Conservation (phyloP, 768 basidiomycete genomes). For the Phanerochaete sordida region DNA sequence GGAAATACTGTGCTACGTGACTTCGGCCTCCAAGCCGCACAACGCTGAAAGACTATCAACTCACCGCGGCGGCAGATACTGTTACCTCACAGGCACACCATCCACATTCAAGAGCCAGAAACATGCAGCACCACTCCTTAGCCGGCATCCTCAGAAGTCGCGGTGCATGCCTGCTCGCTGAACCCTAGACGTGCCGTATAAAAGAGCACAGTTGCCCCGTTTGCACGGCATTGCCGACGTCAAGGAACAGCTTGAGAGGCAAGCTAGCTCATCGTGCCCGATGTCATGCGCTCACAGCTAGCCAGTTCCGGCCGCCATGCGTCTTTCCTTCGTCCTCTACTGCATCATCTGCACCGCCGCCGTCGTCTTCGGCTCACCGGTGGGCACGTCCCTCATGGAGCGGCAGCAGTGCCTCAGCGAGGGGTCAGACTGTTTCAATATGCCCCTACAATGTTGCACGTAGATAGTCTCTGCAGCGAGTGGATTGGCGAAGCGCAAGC, state of each 20-base stretch:
- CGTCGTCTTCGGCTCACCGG: not conserved
- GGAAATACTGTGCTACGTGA: not conserved
- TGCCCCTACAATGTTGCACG: not conserved
- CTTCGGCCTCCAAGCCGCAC: not conserved
- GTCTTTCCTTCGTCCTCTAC: not conserved
- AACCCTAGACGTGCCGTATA: too few species aligned
- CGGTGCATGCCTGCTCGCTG: too few species aligned
- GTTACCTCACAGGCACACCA: not conserved
- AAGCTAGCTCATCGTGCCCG: too few species aligned
- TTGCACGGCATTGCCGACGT: too few species aligned
- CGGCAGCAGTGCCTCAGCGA: not conserved
- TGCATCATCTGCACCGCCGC: not conserved
- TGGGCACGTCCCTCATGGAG: not conserved
- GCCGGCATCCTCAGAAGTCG: not conserved
- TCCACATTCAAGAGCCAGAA: not conserved
- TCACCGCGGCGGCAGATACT: not conserved
- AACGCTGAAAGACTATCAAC: not conserved
- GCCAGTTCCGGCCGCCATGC: not conserved
- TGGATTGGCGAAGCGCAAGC: not conserved
- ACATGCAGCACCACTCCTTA: not conserved
- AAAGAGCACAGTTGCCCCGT: too few species aligned
- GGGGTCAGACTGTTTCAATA: not conserved
- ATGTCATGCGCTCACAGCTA: too few species aligned
- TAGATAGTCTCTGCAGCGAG: not conserved
- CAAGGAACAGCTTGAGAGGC: too few species aligned